A percentile compares a stretch with the other conserved stretches of the same genome.
Evolutionary conservation across 164 flowering plant species (phyloP).

Genomic region (Umbilicus rupestris): DNA sequence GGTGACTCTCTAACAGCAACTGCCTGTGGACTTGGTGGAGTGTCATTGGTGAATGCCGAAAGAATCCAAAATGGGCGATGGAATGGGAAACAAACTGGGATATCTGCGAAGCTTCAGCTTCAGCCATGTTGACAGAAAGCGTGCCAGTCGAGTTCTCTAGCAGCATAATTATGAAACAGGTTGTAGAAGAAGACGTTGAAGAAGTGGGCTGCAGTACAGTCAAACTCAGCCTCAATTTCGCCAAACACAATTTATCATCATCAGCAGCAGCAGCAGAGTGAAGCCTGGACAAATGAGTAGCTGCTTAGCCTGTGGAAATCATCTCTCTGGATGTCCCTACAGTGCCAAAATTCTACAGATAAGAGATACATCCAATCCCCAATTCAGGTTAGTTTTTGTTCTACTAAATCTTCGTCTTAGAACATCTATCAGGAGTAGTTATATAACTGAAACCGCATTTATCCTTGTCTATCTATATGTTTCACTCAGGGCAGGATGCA

Average conservation of each 20-base stretch:
- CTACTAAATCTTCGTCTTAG: neutral
- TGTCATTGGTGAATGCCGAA: conserved; percentile 46
- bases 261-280: neutral
- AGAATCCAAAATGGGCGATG: conserved; percentile 47
- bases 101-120: conserved; percentile 38
- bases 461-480: neutral
- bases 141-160: conserved; percentile 33
- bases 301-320: conserved; percentile 61
- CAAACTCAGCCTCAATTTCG: conserved; percentile 41
- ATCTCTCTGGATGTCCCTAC: conserved; percentile 57
- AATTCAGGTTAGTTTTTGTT: conserved; percentile 24
- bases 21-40: conserved; percentile 57
- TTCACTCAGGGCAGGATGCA: conserved; percentile 46
- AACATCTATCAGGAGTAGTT: neutral
- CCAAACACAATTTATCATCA: conserved; percentile 14
- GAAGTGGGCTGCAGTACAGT: conserved; percentile 16
- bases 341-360: conserved; percentile 53
- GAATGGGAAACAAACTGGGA: conserved; percentile 55
- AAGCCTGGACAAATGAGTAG: conserved; percentile 17
- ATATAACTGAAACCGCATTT: neutral
- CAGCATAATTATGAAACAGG: conserved; percentile 28
- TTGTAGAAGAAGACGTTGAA: conserved; percentile 29
- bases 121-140: conserved; percentile 36
- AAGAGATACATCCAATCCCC: conserved; percentile 45
- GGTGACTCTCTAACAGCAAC: conserved; percentile 33